A percentile compares a stretch with the other conserved stretches of the same genome.
These are phyloP conservation scores for Tuber brumale DNA, from an alignment of 495 filamentous ascomycete genomes.

Conservation along the genomic window DNA sequence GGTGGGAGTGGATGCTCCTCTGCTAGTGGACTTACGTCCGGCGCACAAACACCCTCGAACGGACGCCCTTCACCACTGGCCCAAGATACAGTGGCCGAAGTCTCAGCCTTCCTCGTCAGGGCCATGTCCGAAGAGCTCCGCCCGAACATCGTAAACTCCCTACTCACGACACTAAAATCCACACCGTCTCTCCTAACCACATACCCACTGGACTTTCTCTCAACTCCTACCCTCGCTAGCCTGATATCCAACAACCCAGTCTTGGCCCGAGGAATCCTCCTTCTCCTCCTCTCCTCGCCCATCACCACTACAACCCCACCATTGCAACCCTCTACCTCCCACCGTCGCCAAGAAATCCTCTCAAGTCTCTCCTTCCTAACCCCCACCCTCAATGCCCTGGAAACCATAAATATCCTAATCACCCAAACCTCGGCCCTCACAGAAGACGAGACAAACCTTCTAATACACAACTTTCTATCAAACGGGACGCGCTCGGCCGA, in stretches of 20 bases:
- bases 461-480: conserved; percentile 29
- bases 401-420: conserved; percentile 43
- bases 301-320: background rate
- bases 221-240: conserved; percentile 18
- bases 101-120: conserved; percentile 25
- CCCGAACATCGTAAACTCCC: conserved; percentile 9
- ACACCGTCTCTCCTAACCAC: conserved; percentile 21
- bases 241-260: conserved; percentile 25
- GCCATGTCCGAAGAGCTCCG: conserved; percentile 28
- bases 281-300: conserved; percentile 25
- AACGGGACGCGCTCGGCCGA: conserved; percentile 34
- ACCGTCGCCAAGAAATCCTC: conserved; percentile 29
- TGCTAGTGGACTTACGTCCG: conserved; percentile 20
- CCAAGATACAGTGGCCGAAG: conserved; percentile 11
- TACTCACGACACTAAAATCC: conserved; percentile 25
- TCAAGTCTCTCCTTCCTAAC: conserved; percentile 37
- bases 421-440: conserved; percentile 24
- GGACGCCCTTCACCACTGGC: conserved; percentile 3
- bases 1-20: conserved; percentile 26
- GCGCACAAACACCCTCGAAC: conserved; percentile 27
- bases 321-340: conserved; percentile 11
- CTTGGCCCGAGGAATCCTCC: conserved; percentile 29
- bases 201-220: conserved; percentile 35
- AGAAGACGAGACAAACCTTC: conserved; percentile 20
- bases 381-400: conserved; percentile 41